These are phyloP conservation scores for Thielaviopsis ethacetica DNA, from an alignment of 2,329 filamentous ascomycete species.

Conservation along the genomic window DNA sequence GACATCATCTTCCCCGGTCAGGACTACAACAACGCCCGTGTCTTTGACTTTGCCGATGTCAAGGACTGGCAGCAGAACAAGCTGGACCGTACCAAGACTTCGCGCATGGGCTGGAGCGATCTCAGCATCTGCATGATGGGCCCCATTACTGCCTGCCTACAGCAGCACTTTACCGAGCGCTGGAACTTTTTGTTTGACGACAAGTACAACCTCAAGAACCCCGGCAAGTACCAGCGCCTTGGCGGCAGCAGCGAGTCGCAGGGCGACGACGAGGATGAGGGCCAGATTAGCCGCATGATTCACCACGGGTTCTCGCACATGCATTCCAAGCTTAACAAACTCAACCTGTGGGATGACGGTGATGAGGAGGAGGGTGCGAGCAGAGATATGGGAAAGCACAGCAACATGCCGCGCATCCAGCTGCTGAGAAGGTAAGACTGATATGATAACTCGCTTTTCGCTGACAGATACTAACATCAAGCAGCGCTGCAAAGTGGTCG, in stretches of 20 bases:
- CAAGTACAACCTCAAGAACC: slow-evolving; percentile 49
- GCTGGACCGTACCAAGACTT: slow-evolving; percentile 60
- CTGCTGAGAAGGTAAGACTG: slow-evolving; percentile 30
- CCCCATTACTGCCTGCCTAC: slow-evolving; percentile 57
- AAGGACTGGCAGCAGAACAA: slow-evolving; percentile 73
- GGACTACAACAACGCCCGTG: slow-evolving; percentile 79
- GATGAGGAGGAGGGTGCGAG: not conserved
- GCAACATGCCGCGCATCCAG: slow-evolving; percentile 24
- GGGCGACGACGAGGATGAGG: not conserved
- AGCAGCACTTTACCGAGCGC: slow-evolving; percentile 64
- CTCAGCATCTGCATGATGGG: slow-evolving; percentile 63
- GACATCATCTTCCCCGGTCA: slow-evolving; percentile 73
- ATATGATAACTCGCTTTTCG: not conserved
- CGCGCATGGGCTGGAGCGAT: slow-evolving; percentile 88
- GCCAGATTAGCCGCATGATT: slow-evolving; percentile 5
- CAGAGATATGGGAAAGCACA: not conserved
- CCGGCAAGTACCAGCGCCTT: slow-evolving; percentile 31
- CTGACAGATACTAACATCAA: not conserved
- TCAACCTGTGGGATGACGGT: slow-evolving; percentile 2
- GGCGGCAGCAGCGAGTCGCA: not conserved
- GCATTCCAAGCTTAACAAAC: slow-evolving; percentile 9
- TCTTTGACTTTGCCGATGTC: slow-evolving; percentile 69
- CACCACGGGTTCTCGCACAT: slow-evolving; percentile 8
- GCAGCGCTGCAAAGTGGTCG: slow-evolving; percentile 34
- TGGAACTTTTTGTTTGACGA: slow-evolving; percentile 85